phyloP scores from a whole-genome alignment of 176 grass and related monocot species.

The Triticum timopheevii region DNA sequence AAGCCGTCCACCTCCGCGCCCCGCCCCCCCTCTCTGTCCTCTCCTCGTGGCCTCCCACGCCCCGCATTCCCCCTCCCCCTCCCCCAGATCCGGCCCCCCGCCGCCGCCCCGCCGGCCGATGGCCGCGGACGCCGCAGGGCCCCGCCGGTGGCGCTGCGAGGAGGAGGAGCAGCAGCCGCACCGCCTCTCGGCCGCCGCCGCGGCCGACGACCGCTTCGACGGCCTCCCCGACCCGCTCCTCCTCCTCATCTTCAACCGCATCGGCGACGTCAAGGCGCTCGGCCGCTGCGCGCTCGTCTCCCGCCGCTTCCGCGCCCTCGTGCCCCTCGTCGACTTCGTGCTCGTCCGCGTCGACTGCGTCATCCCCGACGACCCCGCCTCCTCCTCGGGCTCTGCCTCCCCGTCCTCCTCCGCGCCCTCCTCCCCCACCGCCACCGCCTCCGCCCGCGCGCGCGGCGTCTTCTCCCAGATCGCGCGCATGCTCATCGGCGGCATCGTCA shows the following conservation, averaged over 20 bases:
- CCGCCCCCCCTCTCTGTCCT: neutral
- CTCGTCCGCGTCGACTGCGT: conserved; percentile 90
- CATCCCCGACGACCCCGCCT: conserved; percentile 69
- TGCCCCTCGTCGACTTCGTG: conserved; percentile 78
- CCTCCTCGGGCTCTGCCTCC: conserved; percentile 20
- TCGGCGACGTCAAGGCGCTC: conserved; percentile 89
- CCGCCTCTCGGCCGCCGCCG: conserved; percentile 1
- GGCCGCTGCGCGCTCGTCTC: conserved; percentile 84
- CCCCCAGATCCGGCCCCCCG: conserved; percentile 42
- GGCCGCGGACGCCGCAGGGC: conserved; percentile 33
- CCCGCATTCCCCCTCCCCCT: neutral
- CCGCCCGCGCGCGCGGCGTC: conserved; percentile 48
- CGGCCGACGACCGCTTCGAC: conserved; percentile 67
- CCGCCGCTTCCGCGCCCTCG: conserved; percentile 71
- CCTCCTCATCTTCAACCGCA: conserved; percentile 78
- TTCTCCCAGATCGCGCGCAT: conserved; percentile 72
- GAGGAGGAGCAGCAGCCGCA: conserved; percentile 22
- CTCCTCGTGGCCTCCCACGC: conserved; percentile 35
- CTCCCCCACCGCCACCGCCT: conserved; percentile 33
- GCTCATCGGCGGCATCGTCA: conserved; percentile 70
- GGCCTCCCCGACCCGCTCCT: conserved; percentile 77
- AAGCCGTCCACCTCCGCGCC: conserved; percentile 12
- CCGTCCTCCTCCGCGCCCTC: conserved; percentile 11
- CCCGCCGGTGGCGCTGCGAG: conserved; percentile 47
- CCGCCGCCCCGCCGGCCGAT: conserved; percentile 31